Evolutionary conservation across 225 moss, liverwort and hornwort species (phyloP).

Genomic region (Anthoceros angustus): DNA sequence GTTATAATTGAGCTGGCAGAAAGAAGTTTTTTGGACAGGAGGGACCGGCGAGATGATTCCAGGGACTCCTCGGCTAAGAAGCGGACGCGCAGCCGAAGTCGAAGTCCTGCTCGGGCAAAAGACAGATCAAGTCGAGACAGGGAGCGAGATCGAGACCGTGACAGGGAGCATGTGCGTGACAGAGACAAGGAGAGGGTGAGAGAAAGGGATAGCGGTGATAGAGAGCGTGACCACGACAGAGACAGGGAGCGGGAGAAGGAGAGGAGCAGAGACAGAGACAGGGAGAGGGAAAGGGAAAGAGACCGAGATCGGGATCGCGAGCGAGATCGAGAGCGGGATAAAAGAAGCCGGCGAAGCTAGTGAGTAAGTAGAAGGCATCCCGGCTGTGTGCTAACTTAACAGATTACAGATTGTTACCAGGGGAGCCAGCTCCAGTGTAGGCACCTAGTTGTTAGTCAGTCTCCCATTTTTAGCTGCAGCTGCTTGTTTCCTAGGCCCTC

Average conservation of each 20-base stretch:
- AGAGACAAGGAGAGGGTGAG: constrained; percentile 10
- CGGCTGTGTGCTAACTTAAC: constrained; percentile 1
- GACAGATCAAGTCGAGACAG: constrained; percentile 51
- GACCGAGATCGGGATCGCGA: constrained; percentile 15
- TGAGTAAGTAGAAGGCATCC: not conserved
- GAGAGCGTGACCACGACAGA: constrained; percentile 14
- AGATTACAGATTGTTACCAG: not conserved
- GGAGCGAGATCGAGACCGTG: constrained; percentile 24
- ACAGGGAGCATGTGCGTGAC: constrained; percentile 10
- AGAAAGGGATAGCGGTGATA: constrained; percentile 12
- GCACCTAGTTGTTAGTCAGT: not conserved
- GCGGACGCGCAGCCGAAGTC: constrained; percentile 79
- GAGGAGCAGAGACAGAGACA: constrained; percentile 26
- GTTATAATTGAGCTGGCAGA: constrained; percentile 31
- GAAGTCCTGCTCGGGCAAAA: constrained; percentile 56
- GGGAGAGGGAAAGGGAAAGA: constrained; percentile 11
- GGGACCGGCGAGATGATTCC: constrained; percentile 57
- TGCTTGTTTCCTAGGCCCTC: too few species aligned
- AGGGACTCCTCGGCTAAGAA: constrained; percentile 60
- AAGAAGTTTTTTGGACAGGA: constrained; percentile 54
- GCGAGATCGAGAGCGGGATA: constrained; percentile 15
- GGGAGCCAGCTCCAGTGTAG: not conserved
- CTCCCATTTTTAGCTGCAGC: too few species aligned
- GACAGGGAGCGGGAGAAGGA: constrained; percentile 43
- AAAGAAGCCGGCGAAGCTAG: not conserved